Base-by-base conservation (phyloP, 2,329 filamentous ascomycete species). In the Venturia effusa region DNA sequence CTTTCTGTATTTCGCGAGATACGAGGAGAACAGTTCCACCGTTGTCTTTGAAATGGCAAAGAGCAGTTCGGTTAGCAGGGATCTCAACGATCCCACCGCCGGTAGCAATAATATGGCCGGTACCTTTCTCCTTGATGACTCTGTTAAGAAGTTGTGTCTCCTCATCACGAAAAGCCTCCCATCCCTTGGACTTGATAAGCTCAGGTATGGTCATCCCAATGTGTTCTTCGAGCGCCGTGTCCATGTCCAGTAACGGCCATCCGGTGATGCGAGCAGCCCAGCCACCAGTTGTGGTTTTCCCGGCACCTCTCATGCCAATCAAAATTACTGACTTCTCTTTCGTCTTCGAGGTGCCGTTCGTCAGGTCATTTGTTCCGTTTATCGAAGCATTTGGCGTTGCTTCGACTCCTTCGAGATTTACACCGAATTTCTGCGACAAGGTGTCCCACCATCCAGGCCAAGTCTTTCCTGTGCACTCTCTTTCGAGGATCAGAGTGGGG, bases 381-480 rank as follows among this genome's bases (percentile, higher is more conserved):
- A 69, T 74, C 6, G 68, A 66, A 63, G 69, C 71, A 45, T 73
- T 37, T 70, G 65, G 51, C 72, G 75, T 73, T 10, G 73, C 68
- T 69, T 95, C 91, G 41, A 87, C 84, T 15, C 94, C 94, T 66
- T 87, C 83, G n/a, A 97, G 79, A 34, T 82, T 77, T 34, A 89
- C 89, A 40, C 86, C 81, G 79, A 97, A 99, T 17, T 85, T 83
- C 68, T 89, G 85, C 27, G 87, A 87, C 64, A 97, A 77, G 22
- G 87, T 85, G 74, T 99, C 94, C 94, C 94, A 99, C 91, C 94
- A 99, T 11, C 93, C 94, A 0, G 94, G 94, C 94, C 94, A 99
- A 2, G 94, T 99, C 81, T 99, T 99, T 48, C 89, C 92, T 2
- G 91, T 90, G 73, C 94, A 99, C 71, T 96, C 92, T 66, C 92